These are phyloP conservation scores for Furculomyces boomerangus DNA, from an alignment of 371 early-diverging fungal genomes.

Conservation along the genomic window DNA sequence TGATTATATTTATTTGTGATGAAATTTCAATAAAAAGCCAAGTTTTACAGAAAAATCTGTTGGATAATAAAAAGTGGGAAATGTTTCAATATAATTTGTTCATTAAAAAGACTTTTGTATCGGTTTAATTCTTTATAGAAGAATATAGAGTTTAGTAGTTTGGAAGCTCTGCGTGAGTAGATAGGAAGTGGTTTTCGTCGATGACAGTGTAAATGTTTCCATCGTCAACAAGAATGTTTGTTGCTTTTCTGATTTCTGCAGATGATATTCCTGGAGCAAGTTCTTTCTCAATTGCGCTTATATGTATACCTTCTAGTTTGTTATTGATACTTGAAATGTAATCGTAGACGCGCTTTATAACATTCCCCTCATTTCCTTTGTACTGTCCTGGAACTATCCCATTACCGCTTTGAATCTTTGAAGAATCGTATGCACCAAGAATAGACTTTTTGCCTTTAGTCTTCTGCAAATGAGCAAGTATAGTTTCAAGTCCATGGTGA, in stretches of 20 bases:
- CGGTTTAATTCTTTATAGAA: too few species aligned
- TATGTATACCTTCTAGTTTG: not conserved
- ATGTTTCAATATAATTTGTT: too few species aligned
- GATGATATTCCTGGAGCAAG: not conserved
- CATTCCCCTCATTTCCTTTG: not conserved
- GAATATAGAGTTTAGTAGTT: too few species aligned
- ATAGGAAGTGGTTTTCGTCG: conserved; percentile 1
- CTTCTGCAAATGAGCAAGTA: conserved; percentile 35
- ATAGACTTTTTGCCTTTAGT: conserved; percentile 14
- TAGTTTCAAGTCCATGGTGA: conserved; percentile 44
- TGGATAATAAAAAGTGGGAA: too few species aligned
- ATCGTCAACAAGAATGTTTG: not conserved
- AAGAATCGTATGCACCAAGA: not conserved
- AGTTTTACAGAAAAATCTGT: too few species aligned
- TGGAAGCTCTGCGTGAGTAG: not conserved
- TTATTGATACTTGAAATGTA: not conserved
- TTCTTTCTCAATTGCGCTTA: not conserved
- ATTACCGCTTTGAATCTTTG: not conserved
- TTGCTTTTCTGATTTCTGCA: not conserved
- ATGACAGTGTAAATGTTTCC: conserved; percentile 3
- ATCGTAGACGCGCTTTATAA: conserved; percentile 1
- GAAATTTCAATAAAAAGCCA: too few species aligned
- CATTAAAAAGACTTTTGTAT: too few species aligned
- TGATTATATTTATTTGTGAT: too few species aligned
- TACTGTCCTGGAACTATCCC: not conserved